phyloP scores from a whole-genome alignment of 495 filamentous ascomycete genomes.

The Lasiosphaeria hispida region DNA sequence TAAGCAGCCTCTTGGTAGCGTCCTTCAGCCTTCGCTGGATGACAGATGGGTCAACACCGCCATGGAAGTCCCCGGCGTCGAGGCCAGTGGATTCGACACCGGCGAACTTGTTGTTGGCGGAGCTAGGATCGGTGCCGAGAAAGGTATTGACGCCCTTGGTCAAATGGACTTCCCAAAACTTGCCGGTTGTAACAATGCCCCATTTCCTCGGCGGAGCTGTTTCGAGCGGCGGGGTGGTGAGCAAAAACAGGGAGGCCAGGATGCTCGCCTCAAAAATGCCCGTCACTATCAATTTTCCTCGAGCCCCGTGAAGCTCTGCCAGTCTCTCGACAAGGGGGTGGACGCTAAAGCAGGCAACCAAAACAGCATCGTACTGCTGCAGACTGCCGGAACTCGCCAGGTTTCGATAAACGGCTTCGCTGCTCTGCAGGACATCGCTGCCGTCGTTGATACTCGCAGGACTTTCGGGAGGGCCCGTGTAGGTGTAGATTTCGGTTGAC shows the following conservation, averaged over 20 bases:
- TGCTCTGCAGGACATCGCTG: constrained; percentile 50
- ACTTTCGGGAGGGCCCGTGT: constrained; percentile 50
- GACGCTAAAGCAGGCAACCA: constrained; percentile 85
- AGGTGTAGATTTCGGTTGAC: constrained; percentile 45
- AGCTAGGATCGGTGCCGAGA: constrained; percentile 39
- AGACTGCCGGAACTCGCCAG: constrained; percentile 40
- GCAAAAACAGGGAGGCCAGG: constrained; percentile 52
- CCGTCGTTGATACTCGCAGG: constrained; percentile 66
- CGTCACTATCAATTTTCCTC: constrained; percentile 51
- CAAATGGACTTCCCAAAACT: constrained; percentile 74
- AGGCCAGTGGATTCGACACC: constrained; percentile 84
- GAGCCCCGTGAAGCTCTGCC: constrained; percentile 31
- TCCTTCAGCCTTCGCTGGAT: constrained; percentile 64
- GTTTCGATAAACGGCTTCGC: constrained; percentile 54
- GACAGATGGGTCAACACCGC: constrained; percentile 57
- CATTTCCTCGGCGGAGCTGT: constrained; percentile 53
- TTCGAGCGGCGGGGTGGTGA: constrained; percentile 18
- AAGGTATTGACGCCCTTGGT: constrained; percentile 57
- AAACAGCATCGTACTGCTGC: constrained; percentile 65
- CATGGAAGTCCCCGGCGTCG: constrained; percentile 77
- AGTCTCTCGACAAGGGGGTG: constrained; percentile 75
- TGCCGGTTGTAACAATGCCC: constrained; percentile 88
- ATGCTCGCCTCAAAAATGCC: constrained; percentile 89
- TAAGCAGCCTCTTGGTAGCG: constrained; percentile 64
- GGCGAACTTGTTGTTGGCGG: constrained; percentile 51